Conservation (phyloP, 495 filamentous ascomycete species). For the Hypoxylon cercidicola region DNA sequence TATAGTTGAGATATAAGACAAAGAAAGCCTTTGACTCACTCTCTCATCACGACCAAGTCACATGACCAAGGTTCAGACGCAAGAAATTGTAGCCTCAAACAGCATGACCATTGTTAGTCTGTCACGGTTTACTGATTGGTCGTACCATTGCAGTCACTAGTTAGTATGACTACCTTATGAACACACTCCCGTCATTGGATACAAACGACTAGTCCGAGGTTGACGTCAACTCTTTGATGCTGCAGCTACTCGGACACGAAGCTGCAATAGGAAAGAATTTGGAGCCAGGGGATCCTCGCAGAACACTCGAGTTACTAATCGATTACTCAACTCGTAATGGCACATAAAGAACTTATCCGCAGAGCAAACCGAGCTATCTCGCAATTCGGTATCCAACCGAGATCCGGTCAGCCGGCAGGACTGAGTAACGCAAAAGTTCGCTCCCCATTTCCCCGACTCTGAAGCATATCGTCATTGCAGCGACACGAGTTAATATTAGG, state of each 20-base stretch:
- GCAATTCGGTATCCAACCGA: conserved; percentile 31
- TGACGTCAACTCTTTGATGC: conserved; percentile 21
- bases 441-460: conserved; percentile 18
- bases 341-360: conserved; percentile 24
- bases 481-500: conserved; percentile 21
- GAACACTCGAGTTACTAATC: conserved; percentile 12
- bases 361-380: conserved; percentile 21
- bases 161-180: neutral
- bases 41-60: conserved; percentile 25
- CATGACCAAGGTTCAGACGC: conserved; percentile 29
- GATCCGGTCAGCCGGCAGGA: conserved; percentile 33
- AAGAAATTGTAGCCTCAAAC: conserved; percentile 21
- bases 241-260: conserved; percentile 1
- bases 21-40: neutral
- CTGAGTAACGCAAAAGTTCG: conserved; percentile 17
- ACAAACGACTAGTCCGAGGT: conserved; percentile 3
- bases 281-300: neutral
- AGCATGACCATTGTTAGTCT: conserved; percentile 6
- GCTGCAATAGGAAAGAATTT: neutral
- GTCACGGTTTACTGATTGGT: conserved; percentile 27
- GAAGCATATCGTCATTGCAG: conserved; percentile 22
- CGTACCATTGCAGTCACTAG: neutral
- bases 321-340: conserved; percentile 2
- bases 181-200: conserved; percentile 16
- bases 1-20: conserved; percentile 2